Evolutionary conservation across 176 grass and related monocot species (phyloP).

Genomic region (Tuctoria greenei): DNA sequence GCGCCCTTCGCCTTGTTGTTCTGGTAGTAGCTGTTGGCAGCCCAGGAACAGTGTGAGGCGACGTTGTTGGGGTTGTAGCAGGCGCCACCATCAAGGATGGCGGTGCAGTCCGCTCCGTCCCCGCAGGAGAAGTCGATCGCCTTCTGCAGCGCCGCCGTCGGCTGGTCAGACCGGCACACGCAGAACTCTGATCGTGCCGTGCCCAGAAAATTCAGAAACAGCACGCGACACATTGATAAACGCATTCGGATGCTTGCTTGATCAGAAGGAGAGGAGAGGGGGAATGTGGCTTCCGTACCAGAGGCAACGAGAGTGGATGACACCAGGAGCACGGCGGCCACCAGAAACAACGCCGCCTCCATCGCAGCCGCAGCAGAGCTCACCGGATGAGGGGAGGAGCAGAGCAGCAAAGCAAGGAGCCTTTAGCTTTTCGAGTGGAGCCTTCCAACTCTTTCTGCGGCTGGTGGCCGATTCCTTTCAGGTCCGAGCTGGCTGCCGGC

Average conservation of each 20-base stretch:
- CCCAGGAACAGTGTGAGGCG: conserved; percentile 79
- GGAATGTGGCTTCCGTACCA: conserved; percentile 25
- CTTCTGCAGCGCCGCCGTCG: conserved; percentile 56
- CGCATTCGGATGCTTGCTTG: too few relatives aligned
- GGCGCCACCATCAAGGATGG: conserved; percentile 44
- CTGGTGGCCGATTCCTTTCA: conserved; percentile 22
- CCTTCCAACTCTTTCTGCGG: neutral
- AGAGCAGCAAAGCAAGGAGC: neutral
- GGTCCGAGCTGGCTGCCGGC: conserved; percentile 3
- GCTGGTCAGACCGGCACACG: conserved; percentile 71
- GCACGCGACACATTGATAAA: too few relatives aligned
- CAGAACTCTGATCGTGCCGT: conserved; percentile 66
- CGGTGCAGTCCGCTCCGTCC: conserved; percentile 65
- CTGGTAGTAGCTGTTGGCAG: conserved; percentile 87
- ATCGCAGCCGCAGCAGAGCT: neutral
- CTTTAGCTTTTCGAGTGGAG: neutral
- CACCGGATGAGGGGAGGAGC: neutral
- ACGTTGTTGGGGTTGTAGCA: conserved; percentile 80
- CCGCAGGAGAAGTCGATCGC: conserved; percentile 90
- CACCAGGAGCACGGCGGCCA: conserved; percentile 35
- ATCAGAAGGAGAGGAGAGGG: too few relatives aligned
- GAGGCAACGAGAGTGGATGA: conserved; percentile 36
- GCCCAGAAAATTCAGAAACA: too few relatives aligned
- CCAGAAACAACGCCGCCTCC: conserved; percentile 32
- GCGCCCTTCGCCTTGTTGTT: conserved; percentile 58